These are phyloP conservation scores for Ceriops zippeliana DNA, from an alignment of 345 rosid species.

Conservation along the genomic window DNA sequence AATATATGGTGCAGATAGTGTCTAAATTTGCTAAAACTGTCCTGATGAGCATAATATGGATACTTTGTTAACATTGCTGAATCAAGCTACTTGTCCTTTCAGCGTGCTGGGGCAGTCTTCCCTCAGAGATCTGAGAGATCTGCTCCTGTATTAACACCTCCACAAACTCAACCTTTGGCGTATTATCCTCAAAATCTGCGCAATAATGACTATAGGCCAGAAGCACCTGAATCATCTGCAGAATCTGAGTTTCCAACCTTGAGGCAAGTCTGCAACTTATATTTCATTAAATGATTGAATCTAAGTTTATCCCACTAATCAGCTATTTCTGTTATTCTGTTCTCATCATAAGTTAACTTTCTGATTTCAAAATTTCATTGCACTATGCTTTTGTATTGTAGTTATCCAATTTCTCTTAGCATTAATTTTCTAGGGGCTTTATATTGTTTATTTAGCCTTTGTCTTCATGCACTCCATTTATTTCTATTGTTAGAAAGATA, in stretches of 20 bases:
- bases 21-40: not conserved
- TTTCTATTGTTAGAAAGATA: too few relatives aligned
- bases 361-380: not conserved
- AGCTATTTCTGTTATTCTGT: not conserved
- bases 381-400: not conserved
- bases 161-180: slow-evolving; percentile 84
- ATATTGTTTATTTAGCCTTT: too few relatives aligned
- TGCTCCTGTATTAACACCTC: slow-evolving; percentile 92
- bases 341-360: not conserved
- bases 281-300: too few relatives aligned
- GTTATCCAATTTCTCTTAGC: not conserved
- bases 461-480: too few relatives aligned
- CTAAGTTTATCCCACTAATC: not conserved
- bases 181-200: slow-evolving; percentile 80
- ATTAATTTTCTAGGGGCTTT: too few relatives aligned
- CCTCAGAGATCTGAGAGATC: slow-evolving; percentile 90
- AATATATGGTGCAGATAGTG: too few relatives aligned
- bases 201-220: slow-evolving; percentile 50
- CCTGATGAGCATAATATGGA: slow-evolving; percentile 4
- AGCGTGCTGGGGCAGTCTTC: slow-evolving; percentile 98
- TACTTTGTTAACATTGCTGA: slow-evolving; percentile 5
- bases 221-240: slow-evolving; percentile 63
- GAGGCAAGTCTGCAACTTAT: slow-evolving; percentile 43
- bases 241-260: slow-evolving; percentile 88
- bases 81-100: slow-evolving; percentile 30